Evolutionary conservation across 768 basidiomycete genomes (phyloP).

Genomic region (Steccherinum ochraceum): DNA sequence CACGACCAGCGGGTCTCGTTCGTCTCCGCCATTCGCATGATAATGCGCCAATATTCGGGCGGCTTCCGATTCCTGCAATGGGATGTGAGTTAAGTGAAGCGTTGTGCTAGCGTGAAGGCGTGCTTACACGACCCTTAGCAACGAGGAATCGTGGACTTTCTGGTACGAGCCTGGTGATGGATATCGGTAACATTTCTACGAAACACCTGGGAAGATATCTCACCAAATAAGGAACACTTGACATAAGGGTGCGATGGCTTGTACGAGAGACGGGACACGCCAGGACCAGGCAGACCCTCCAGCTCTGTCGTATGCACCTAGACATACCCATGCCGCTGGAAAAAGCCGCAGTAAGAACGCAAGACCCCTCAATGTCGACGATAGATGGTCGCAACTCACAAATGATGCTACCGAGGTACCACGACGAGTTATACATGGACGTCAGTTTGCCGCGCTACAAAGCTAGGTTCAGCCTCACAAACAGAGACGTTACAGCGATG

Average conservation of each 20-base stretch:
- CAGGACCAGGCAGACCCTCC: constrained; percentile 47
- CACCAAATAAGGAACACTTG: constrained; percentile 53
- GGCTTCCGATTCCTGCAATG: constrained; percentile 48
- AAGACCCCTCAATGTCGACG: too few species aligned
- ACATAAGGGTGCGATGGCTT: constrained; percentile 50
- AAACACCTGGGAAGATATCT: constrained; percentile 3
- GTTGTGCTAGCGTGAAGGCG: neutral
- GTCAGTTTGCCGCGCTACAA: constrained; percentile 45
- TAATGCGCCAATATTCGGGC: constrained; percentile 58
- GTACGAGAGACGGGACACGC: constrained; percentile 60
- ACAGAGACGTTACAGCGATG: neutral
- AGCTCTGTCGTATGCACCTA: constrained; percentile 30
- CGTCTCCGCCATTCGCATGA: constrained; percentile 58
- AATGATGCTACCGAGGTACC: constrained; percentile 70
- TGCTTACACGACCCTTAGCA: constrained; percentile 48
- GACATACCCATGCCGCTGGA: constrained; percentile 41
- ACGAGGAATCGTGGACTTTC: constrained; percentile 66
- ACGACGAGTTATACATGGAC: constrained; percentile 62
- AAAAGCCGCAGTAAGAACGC: constrained; percentile 7
- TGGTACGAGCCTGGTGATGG: constrained; percentile 45
- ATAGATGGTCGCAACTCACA: constrained; percentile 32
- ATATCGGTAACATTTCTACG: neutral
- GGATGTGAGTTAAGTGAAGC: neutral
- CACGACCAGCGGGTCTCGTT: constrained; percentile 48
- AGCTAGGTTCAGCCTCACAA: constrained; percentile 21